These are phyloP conservation scores for Kodamaea nitidulidarum DNA, from an alignment of 805 yeast species.

Conservation along the genomic window DNA sequence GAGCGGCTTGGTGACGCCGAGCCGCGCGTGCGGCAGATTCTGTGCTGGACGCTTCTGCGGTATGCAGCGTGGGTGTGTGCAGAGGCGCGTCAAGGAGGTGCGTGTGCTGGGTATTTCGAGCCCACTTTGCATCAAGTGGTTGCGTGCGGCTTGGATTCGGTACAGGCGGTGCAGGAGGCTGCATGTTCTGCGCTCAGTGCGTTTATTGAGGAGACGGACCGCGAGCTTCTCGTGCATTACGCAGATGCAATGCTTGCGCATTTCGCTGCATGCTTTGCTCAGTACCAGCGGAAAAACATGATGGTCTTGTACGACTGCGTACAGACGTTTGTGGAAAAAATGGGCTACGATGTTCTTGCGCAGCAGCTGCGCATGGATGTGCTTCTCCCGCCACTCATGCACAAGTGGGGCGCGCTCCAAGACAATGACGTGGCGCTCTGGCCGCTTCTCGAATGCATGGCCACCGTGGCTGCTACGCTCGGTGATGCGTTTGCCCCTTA, in stretches of 20 bases:
- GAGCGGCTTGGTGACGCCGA: slow-evolving; percentile 71
- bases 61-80: slow-evolving; percentile 78
- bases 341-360: slow-evolving; percentile 49
- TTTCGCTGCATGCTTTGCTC: slow-evolving; percentile 67
- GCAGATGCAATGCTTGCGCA: slow-evolving; percentile 64
- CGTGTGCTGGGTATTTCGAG: slow-evolving; percentile 61
- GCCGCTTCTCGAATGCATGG: slow-evolving; percentile 91
- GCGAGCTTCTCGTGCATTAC: slow-evolving; percentile 56
- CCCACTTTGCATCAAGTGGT: slow-evolving; percentile 79
- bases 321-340: slow-evolving; percentile 80
- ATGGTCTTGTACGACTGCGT: slow-evolving; percentile 84
- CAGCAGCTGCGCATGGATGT: slow-evolving; percentile 44
- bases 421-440: slow-evolving; percentile 85
- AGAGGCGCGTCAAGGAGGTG: slow-evolving; percentile 59
- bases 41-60: slow-evolving; percentile 94
- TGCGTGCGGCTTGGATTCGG: slow-evolving; percentile 69
- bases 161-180: slow-evolving; percentile 92
- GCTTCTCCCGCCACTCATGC: slow-evolving; percentile 76
- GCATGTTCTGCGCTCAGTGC: slow-evolving; percentile 85
- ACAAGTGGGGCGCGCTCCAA: slow-evolving; percentile 69
- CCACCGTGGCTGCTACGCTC: slow-evolving; percentile 82
- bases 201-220: slow-evolving; percentile 73
- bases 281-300: slow-evolving; percentile 79
- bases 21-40: slow-evolving; percentile 84
- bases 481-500: slow-evolving; percentile 84